Conservation (phyloP, 2,329 filamentous ascomycete genomes). For the Curvularia spicifera region DNA sequence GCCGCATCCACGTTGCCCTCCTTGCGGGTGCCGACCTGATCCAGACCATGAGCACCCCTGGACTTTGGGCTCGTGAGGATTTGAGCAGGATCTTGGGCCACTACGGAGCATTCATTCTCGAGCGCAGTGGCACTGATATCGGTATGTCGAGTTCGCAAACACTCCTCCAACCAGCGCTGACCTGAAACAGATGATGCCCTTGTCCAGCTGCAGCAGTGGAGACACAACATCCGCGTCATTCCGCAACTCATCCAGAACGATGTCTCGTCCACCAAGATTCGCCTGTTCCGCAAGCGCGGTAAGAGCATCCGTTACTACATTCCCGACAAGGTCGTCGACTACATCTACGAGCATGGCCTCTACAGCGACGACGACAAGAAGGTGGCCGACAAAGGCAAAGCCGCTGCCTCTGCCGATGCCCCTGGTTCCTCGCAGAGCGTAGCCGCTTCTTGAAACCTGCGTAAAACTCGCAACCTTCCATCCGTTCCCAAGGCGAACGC, state of each 20-base stretch:
- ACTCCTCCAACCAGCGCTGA: constrained; percentile 17
- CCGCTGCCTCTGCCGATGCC: constrained; percentile 30
- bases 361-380: constrained; percentile 50
- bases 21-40: constrained; percentile 71
- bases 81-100: constrained; percentile 84
- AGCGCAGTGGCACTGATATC: constrained; percentile 86
- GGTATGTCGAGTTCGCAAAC: constrained; percentile 26
- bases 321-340: constrained; percentile 49
- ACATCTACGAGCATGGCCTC: constrained; percentile 51
- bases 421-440: constrained; percentile 33
- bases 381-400: constrained; percentile 45
- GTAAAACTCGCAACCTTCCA: not conserved
- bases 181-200: constrained; percentile 72
- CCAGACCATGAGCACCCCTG: constrained; percentile 60
- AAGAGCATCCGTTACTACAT: constrained; percentile 53
- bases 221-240: constrained; percentile 86
- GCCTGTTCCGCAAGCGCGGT: constrained; percentile 65
- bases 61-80: constrained; percentile 82
- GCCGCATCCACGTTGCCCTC: constrained; percentile 75
- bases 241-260: constrained; percentile 88
- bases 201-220: constrained; percentile 79
- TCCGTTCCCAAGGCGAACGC: not conserved
- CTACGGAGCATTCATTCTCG: constrained; percentile 85
- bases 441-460: constrained; percentile 22
- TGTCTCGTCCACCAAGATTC: constrained; percentile 81